Percentiles rank a stretch among this genome's conserved stretches.
Conservation (phyloP, 1,139 yeast species). For the Candida freyschussii region DNA sequence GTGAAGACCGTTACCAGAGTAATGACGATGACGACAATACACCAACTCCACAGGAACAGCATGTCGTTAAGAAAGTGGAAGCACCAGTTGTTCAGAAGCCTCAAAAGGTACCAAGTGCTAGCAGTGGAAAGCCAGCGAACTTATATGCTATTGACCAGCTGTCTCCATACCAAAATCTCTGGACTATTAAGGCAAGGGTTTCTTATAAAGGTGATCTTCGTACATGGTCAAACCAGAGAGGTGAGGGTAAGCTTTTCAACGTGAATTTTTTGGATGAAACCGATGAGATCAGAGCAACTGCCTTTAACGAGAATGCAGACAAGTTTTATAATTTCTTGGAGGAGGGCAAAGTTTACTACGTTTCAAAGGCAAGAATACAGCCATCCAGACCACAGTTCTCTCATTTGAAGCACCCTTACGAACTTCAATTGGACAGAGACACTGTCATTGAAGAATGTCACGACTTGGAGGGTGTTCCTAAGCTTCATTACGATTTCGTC, state of each 20-base stretch:
- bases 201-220: constrained; percentile 83
- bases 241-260: constrained; percentile 87
- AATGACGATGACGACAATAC: constrained; percentile 22
- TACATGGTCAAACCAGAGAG: constrained; percentile 81
- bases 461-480: constrained; percentile 68
- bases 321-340: constrained; percentile 67
- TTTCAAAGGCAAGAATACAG: constrained; percentile 76
- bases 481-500: constrained; percentile 70
- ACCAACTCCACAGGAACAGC: constrained; percentile 25
- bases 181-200: constrained; percentile 93
- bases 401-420: constrained; percentile 82
- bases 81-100: constrained; percentile 1
- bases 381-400: constrained; percentile 86
- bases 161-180: constrained; percentile 84
- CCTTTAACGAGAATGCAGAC: constrained; percentile 85
- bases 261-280: constrained; percentile 90
- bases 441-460: constrained; percentile 68
- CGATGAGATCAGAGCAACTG: constrained; percentile 95
- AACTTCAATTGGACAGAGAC: constrained; percentile 76
- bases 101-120: constrained; percentile 4
- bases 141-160: constrained; percentile 78
- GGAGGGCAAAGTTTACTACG: constrained; percentile 86
- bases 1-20: constrained; percentile 38
- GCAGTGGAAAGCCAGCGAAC: constrained; percentile 33
- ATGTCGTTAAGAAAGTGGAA: constrained; percentile 11